Evolutionary conservation across 1,284 basidiomycete species (phyloP), one percentile per base, ranked within the genome.

Genomic region (Salmacisia buchloeana): DNA sequence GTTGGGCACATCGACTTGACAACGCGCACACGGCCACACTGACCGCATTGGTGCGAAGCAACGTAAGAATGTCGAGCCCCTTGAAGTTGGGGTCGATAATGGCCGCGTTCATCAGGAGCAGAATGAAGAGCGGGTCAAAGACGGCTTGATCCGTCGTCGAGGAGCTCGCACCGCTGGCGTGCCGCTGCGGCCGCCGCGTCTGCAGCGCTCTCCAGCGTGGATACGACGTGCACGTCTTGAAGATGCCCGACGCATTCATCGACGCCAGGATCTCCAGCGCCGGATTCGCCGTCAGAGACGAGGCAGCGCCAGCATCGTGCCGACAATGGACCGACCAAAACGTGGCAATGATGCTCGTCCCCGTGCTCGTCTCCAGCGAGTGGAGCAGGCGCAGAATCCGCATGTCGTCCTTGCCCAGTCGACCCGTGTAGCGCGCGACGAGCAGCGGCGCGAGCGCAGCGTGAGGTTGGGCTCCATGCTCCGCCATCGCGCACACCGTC

Each of bases 71-170:
- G 34, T 85, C 85, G 64, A 89, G 81, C 0, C 87, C 85, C 0
- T 86, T 85, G 0, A 85, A 77, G 13, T 82, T 83, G 54, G 82
- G 82, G 35, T 87, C 86, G 0, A 81, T 79, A 31, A 92, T 81
- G 69, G 86, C 84, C 60, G 87, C 85, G 0, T 85, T 84, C 41
- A 88, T 85, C 12, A 94, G 81, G 6, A 88, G 82, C 35, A 90
- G 80, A 12, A 92, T 79, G 76, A 94, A 91, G 0, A 88, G 80
- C 0, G 93, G 92, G 74, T 97, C 93, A 72, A 94, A 97, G 33
- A 66, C 64, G 36, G 29, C 6, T 13, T 27, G 29, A 12, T 54
- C 49, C 15, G 21, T 33, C 41, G 13, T 54, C n/a, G n/a, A n/a
- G n/a, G n/a, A n/a, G n/a, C n/a, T n/a, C n/a, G n/a, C n/a, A n/a